Base-by-base conservation (phyloP, 306 rosid genomes). In the Prosopis cineraria region DNA sequence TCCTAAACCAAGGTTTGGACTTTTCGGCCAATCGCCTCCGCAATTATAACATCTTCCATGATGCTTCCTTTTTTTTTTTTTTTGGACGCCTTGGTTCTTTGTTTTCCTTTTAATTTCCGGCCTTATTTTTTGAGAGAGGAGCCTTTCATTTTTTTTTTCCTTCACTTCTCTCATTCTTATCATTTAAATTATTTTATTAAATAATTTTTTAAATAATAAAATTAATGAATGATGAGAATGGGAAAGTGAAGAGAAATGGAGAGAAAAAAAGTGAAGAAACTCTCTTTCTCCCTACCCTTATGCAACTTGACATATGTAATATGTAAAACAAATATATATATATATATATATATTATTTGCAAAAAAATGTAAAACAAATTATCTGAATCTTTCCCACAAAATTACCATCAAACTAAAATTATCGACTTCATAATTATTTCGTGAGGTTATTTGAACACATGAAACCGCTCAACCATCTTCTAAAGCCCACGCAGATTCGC, bases 1-100 rank as follows among this genome's bases (percentile, higher is more conserved):
- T 67, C 39, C 72, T 10, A 40, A 67, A 37, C 30, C 48, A 9
- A 36, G 70, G 47, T 20, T 65, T 65, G 30, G 70, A 64, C 70
- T 37, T 65, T 40, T 67, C 5, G 7, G 30, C 17, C 34, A 40
- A 39, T 67, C 34, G 52, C 34, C 52, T 11, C 72, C 41, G 22
- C 10, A 62, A 62, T 6, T 2, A 6, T n/a, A 62, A 62, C n/a
- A 39, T 22, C 10, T 11, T 39, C 11, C 10, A n/a, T 39, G 37
- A 39, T 11, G 11, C 7, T 11, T 10, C 11, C 19, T 25, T 10
- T 56, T 24, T 44, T 1, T 44, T 13, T 53, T 22, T 8, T 52
- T 52, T 52, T 13, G 59, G n/a, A 7, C 20, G 59, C 20, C 27
- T 36, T 34, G n/a, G 45, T 36, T 8, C 47, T n/a, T 36, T 65